Percentiles rank a stretch among this genome's conserved stretches.
Conservation (phyloP, 371 early-diverging fungal species). For the Saksenaea vasiformis region DNA sequence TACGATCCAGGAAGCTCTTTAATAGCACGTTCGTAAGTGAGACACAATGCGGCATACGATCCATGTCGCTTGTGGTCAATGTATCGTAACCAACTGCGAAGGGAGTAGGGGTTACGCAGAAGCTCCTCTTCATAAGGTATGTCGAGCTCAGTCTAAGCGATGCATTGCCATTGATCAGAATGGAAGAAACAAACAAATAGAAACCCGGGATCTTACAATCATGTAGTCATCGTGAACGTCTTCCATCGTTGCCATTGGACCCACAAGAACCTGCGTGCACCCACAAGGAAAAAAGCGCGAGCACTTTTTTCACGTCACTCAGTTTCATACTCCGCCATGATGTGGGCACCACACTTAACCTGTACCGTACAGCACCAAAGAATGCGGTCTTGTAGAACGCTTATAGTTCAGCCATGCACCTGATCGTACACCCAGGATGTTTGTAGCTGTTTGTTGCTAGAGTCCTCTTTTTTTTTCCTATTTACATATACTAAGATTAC, state of each 20-base stretch:
- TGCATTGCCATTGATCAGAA: not conserved
- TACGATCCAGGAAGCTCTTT: conserved; percentile 90
- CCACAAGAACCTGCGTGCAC: too few relatives aligned
- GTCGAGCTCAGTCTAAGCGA: conserved; percentile 63
- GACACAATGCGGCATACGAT: conserved; percentile 47
- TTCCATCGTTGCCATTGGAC: not conserved
- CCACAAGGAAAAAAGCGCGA: not conserved
- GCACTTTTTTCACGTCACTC: not conserved
- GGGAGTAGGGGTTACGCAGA: conserved; percentile 77
- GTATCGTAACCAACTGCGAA: conserved; percentile 90
- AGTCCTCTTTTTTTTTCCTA: too few relatives aligned
- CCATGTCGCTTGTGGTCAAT: conserved; percentile 79
- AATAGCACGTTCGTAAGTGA: conserved; percentile 88
- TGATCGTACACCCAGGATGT: too few relatives aligned
- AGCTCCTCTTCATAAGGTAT: conserved; percentile 92
- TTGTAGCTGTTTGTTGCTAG: too few relatives aligned
- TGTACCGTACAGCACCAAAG: too few relatives aligned
- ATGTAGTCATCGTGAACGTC: conserved; percentile 17
- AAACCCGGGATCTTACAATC: conserved; percentile 13
- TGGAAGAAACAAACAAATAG: not conserved
- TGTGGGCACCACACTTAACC: too few relatives aligned
- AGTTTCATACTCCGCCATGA: not conserved
- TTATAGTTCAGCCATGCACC: too few relatives aligned
- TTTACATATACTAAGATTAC: too few relatives aligned
- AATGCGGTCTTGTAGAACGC: too few relatives aligned